Evolutionary conservation across 495 filamentous ascomycete species (phyloP).

Genomic region (Aspergillus conjunctus): DNA sequence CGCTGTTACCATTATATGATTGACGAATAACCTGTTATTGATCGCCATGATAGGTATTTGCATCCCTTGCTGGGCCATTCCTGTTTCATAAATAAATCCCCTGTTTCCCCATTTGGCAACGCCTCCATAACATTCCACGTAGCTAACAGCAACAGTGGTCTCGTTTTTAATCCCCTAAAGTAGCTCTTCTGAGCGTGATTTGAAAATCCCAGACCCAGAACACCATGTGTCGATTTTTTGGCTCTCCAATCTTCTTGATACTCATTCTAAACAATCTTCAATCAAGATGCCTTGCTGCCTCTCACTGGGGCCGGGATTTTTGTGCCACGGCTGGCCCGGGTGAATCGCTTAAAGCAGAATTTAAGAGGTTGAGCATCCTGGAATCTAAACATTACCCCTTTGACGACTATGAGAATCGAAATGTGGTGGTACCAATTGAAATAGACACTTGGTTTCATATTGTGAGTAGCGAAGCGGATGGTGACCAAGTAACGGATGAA

Average conservation of each 20-base stretch:
- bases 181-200: neutral
- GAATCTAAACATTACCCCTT: slow-evolving; percentile 16
- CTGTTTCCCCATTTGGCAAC: slow-evolving; percentile 1
- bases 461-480: slow-evolving; percentile 40
- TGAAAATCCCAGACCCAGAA: slow-evolving; percentile 12
- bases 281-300: slow-evolving; percentile 26
- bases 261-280: slow-evolving; percentile 26
- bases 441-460: slow-evolving; percentile 56
- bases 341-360: slow-evolving; percentile 31
- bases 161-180: slow-evolving; percentile 12
- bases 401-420: slow-evolving; percentile 27
- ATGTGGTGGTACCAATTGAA: slow-evolving; percentile 34
- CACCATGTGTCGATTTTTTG: slow-evolving; percentile 31
- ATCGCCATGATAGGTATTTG: neutral
- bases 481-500: slow-evolving; percentile 34
- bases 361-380: slow-evolving; percentile 28
- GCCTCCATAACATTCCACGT: slow-evolving; percentile 21
- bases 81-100: slow-evolving; percentile 6
- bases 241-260: slow-evolving; percentile 27
- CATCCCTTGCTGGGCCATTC: slow-evolving; percentile 25
- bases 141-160: slow-evolving; percentile 15
- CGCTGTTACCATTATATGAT: neutral
- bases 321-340: slow-evolving; percentile 45
- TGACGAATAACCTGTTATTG: neutral
- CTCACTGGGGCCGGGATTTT: slow-evolving; percentile 30